Evolutionary conservation across 2,329 filamentous ascomycete genomes (phyloP).

Genomic region (Mycosphaerella sp.): DNA sequence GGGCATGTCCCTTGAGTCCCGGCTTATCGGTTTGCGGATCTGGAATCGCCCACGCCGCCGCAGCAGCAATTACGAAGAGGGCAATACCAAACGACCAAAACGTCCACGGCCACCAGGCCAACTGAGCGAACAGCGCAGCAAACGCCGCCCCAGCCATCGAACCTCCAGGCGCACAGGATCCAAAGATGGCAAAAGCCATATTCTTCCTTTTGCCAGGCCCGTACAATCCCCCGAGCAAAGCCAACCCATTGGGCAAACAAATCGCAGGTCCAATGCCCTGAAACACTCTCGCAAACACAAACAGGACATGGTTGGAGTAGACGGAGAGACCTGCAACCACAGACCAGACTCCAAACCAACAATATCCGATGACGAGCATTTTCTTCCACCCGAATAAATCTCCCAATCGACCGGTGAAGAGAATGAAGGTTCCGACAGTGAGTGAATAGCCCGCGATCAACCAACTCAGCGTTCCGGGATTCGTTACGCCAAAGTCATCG

Average conservation of each 20-base stretch:
- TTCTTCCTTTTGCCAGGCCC: constrained; percentile 33
- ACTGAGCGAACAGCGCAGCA: constrained; percentile 29
- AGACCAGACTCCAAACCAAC: constrained; percentile 39
- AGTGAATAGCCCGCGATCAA: constrained; percentile 40
- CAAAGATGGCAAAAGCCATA: constrained; percentile 36
- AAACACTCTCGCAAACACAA: constrained; percentile 35
- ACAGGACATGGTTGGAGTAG: constrained; percentile 31
- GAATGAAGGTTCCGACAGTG: constrained; percentile 42
- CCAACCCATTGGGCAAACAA: constrained; percentile 35
- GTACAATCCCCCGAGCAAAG: constrained; percentile 33
- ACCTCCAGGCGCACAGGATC: constrained; percentile 32
- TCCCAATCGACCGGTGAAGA: constrained; percentile 41
- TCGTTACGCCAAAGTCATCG: constrained; percentile 36
- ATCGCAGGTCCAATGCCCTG: constrained; percentile 37
- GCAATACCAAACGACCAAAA: constrained; percentile 23
- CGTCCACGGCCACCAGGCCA: constrained; percentile 31
- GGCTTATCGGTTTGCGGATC: constrained; percentile 20
- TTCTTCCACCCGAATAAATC: constrained; percentile 41
- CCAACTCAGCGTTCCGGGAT: constrained; percentile 41
- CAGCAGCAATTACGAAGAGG: constrained; percentile 16
- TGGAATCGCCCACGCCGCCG: constrained; percentile 25
- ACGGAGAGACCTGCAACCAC: constrained; percentile 36
- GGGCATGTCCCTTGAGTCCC: constrained; percentile 10
- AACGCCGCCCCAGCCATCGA: constrained; percentile 32
- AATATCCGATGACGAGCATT: constrained; percentile 38